Evolutionary conservation across 352 stramenopile species (phyloP).

Genomic region (Pythium dissotocum): DNA sequence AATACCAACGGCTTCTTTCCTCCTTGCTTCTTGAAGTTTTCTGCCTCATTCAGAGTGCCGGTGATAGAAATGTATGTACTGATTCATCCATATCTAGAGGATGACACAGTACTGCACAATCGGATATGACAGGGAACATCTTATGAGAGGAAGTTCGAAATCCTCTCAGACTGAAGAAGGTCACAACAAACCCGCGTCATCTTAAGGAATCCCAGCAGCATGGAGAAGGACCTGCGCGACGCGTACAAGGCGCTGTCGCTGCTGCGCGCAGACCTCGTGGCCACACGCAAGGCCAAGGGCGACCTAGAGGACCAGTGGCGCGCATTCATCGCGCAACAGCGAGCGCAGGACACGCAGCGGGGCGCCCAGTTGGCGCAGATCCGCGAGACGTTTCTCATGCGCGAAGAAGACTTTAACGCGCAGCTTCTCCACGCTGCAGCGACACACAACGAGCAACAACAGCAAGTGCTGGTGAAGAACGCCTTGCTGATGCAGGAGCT

Average conservation of each 20-base stretch:
- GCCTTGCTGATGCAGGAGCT: not conserved
- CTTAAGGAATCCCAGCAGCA: not conserved
- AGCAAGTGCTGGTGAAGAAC: not conserved
- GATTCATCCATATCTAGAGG: no score
- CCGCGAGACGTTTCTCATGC: constrained; percentile 18
- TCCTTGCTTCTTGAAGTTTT: no score
- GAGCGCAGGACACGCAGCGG: constrained; percentile 5
- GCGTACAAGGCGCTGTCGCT: not conserved
- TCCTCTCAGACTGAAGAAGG: no score
- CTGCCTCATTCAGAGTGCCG: no score
- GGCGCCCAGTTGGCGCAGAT: constrained; percentile 8
- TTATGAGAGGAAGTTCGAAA: no score
- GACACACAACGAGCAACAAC: not conserved
- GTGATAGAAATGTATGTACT: no score
- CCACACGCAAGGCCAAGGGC: constrained; percentile 22
- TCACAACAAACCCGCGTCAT: no score
- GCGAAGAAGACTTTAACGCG: constrained; percentile 17
- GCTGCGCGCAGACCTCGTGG: constrained; percentile 13
- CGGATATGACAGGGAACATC: no score
- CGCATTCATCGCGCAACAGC: constrained; percentile 4
- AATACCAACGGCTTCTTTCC: no score
- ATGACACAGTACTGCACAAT: no score
- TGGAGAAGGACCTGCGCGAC: constrained; percentile 42
- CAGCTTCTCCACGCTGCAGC: not conserved
- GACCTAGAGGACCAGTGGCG: constrained; percentile 19